These are phyloP conservation scores for Aphanoascus verrucosus DNA, from an alignment of 2,329 filamentous ascomycete genomes.

Conservation along the genomic window DNA sequence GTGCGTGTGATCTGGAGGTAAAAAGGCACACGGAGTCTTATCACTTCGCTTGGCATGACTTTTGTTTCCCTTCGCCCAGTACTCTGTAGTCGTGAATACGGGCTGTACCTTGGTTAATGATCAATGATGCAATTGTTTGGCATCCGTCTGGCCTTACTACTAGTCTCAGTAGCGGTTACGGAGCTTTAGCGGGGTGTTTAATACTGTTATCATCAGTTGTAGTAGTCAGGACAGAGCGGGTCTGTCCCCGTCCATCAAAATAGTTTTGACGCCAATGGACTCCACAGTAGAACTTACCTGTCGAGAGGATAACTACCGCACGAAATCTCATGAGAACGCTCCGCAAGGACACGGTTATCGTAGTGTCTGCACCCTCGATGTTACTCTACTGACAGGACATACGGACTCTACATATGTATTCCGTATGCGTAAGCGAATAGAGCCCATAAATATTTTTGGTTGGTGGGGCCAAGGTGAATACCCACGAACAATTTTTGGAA, in stretches of 20 bases:
- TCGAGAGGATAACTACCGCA: no score
- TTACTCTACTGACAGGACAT: constrained; percentile 2
- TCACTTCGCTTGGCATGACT: neutral
- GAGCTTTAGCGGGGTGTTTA: no score
- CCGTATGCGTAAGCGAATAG: no score
- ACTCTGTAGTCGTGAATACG: neutral
- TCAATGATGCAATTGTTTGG: constrained; percentile 3
- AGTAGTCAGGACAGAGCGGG: no score
- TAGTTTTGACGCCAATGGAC: no score
- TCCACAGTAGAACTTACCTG: no score
- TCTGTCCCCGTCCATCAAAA: no score
- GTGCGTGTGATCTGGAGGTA: no score
- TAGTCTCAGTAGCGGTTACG: neutral
- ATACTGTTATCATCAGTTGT: no score
- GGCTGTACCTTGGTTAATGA: constrained; percentile 2
- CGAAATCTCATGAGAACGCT: constrained; percentile 1
- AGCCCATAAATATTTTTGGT: neutral
- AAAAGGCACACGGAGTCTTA: neutral
- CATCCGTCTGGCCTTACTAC: neutral
- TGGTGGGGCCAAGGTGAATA: neutral
- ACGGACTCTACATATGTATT: neutral
- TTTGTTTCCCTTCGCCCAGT: neutral
- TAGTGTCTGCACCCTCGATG: constrained; percentile 4
- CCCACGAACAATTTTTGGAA: neutral
- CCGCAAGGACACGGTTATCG: constrained; percentile 4